These are phyloP conservation scores for Podospora pseudocomata DNA, from an alignment of 495 filamentous ascomycete genomes.

Conservation along the genomic window DNA sequence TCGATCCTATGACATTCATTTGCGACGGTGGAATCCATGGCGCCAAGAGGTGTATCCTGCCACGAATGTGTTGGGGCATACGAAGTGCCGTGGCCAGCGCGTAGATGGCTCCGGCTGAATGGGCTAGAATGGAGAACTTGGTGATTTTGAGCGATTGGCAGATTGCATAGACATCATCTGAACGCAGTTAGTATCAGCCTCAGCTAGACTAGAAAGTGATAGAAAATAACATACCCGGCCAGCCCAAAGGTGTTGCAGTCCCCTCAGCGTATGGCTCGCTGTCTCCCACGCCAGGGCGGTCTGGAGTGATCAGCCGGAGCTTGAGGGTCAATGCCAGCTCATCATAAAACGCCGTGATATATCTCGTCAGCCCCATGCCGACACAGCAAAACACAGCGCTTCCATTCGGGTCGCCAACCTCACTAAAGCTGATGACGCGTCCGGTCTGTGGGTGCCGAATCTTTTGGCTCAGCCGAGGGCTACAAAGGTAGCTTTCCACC, in stretches of 20 bases:
- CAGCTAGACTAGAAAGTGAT: constrained; percentile 22
- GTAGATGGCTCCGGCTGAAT: constrained; percentile 96
- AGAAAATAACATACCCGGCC: constrained; percentile 68
- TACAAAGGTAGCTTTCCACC: constrained; percentile 79
- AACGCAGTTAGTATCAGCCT: constrained; percentile 9
- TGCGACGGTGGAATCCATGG: constrained; percentile 99
- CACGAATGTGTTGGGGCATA: constrained; percentile 93
- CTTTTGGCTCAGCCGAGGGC: constrained; percentile 80
- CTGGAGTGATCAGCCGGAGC: constrained; percentile 85
- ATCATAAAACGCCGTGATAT: constrained; percentile 96
- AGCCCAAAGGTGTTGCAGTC: constrained; percentile 80
- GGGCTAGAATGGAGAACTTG: constrained; percentile 96
- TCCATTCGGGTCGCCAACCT: constrained; percentile 90
- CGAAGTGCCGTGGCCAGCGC: constrained; percentile 92
- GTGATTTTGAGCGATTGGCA: constrained; percentile 90
- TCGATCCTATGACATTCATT: constrained; percentile 73
- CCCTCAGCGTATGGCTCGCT: constrained; percentile 79
- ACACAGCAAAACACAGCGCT: constrained; percentile 95
- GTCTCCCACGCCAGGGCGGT: constrained; percentile 90
- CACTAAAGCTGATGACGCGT: constrained; percentile 88
- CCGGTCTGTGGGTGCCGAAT: constrained; percentile 80
- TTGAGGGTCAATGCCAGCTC: constrained; percentile 87
- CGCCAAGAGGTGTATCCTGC: constrained; percentile 89
- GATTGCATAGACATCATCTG: constrained; percentile 92
- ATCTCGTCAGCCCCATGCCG: constrained; percentile 95